Evolutionary conservation across 2,329 filamentous ascomycete species (phyloP).

Genomic region (Pyricularia pennisetigena): DNA sequence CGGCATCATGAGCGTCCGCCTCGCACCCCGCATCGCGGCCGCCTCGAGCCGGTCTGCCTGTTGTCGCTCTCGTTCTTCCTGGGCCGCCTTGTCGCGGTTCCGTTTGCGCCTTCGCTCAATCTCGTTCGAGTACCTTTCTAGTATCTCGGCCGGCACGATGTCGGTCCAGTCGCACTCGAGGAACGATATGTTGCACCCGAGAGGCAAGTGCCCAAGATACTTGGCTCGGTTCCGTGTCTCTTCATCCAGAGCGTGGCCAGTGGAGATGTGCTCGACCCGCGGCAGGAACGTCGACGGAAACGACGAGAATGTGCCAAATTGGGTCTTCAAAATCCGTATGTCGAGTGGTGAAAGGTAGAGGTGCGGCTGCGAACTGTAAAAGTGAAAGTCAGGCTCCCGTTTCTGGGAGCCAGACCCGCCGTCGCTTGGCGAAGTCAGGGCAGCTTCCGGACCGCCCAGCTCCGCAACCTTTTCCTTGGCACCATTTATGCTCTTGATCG

Average conservation of each 20-base stretch:
- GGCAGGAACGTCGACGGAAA: conserved; percentile 84
- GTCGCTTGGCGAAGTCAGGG: conserved; percentile 10
- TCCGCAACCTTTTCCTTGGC: conserved; percentile 63
- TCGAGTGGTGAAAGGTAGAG: conserved; percentile 86
- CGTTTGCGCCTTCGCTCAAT: conserved; percentile 66
- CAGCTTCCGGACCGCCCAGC: conserved; percentile 23
- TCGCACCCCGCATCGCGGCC: conserved; percentile 50
- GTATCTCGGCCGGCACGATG: conserved; percentile 63
- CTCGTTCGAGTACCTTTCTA: conserved; percentile 68
- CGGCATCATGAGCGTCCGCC: conserved; percentile 20
- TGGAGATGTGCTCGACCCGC: conserved; percentile 80
- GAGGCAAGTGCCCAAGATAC: conserved; percentile 77
- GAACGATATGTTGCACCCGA: conserved; percentile 85
- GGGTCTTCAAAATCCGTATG: conserved; percentile 83
- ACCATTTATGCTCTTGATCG: conserved; percentile 62
- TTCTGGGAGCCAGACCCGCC: conserved; percentile 3
- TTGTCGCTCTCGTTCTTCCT: conserved; percentile 77
- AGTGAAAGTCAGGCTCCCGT: conserved; percentile 55
- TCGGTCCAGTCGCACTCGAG: conserved; percentile 94
- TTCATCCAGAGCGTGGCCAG: conserved; percentile 80
- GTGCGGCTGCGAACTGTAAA: conserved; percentile 80
- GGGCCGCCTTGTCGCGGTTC: conserved; percentile 72
- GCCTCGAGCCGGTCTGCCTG: conserved; percentile 75
- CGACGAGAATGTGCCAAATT: conserved; percentile 70
- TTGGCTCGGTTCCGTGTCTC: conserved; percentile 73